Evolutionary conservation across 1,284 basidiomycete species (phyloP).

Genomic region (Trichosporon faecale): DNA sequence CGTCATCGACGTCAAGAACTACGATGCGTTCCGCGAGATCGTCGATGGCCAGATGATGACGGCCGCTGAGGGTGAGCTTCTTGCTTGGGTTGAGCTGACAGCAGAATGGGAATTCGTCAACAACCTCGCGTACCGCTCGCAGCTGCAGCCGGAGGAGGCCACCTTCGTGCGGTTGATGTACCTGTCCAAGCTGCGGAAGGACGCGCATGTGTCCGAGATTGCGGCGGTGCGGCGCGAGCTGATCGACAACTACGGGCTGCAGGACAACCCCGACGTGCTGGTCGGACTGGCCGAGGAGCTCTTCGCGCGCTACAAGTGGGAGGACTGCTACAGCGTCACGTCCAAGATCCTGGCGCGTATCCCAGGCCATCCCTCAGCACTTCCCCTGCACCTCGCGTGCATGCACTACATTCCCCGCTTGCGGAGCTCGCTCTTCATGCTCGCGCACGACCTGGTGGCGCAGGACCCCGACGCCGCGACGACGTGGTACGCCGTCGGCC

Average conservation of each 20-base stretch:
- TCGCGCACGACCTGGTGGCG: slow-evolving; percentile 93
- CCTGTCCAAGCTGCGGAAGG: slow-evolving; percentile 83
- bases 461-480: slow-evolving; percentile 85
- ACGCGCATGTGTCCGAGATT: slow-evolving; percentile 77
- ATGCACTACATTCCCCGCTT: slow-evolving; percentile 91
- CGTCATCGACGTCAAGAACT: slow-evolving; percentile 92
- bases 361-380: slow-evolving; percentile 74
- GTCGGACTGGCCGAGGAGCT: slow-evolving; percentile 88
- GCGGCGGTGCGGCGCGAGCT: slow-evolving; percentile 68
- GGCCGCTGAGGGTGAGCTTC: slow-evolving; percentile 72
- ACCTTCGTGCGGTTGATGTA: slow-evolving; percentile 90
- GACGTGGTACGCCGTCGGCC: slow-evolving; percentile 97
- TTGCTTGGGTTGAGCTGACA: neutral
- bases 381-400: slow-evolving; percentile 93
- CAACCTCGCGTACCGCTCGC: slow-evolving; percentile 73
- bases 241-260: slow-evolving; percentile 71
- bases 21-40: slow-evolving; percentile 89
- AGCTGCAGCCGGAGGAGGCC: slow-evolving; percentile 73
- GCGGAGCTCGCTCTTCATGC: slow-evolving; percentile 86
- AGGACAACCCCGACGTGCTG: slow-evolving; percentile 87
- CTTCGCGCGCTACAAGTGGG: slow-evolving; percentile 83
- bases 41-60: slow-evolving; percentile 91
- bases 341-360: slow-evolving; percentile 77
- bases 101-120: slow-evolving; percentile 95
- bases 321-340: slow-evolving; percentile 88